Conservation (phyloP, 2,329 filamentous ascomycete species). For the Aspergillus pseudonomiae region DNA sequence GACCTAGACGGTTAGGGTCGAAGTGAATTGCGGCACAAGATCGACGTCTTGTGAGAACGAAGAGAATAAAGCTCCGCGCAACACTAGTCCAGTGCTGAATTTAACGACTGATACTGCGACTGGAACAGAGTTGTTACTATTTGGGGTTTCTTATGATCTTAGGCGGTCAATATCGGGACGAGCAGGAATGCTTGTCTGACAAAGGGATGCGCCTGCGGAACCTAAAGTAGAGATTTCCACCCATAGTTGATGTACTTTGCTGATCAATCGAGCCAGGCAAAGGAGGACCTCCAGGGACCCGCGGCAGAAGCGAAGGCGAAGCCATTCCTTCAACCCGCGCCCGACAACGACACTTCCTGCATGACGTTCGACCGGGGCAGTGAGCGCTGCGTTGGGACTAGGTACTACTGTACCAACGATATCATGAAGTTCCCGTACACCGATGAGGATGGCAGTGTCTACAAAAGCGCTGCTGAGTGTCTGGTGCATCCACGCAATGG, state of each 20-base stretch:
- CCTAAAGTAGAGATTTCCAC: not conserved
- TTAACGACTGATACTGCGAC: no score
- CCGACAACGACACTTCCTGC: not conserved
- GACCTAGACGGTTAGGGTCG: no score
- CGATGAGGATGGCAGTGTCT: not conserved
- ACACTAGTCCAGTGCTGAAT: no score
- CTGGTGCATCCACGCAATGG: not conserved
- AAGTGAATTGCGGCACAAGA: no score
- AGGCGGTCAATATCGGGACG: not conserved
- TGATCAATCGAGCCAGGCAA: not conserved
- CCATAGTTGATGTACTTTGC: not conserved
- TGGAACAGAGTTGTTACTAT: no score
- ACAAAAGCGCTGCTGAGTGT: not conserved
- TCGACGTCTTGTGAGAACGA: no score
- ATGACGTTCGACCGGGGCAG: not conserved
- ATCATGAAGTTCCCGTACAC: not conserved
- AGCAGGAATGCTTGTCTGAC: not conserved
- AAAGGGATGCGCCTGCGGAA: not conserved
- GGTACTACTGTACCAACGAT: not conserved
- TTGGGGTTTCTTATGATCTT: no score
- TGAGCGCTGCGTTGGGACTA: not conserved
- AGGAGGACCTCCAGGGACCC: not conserved
- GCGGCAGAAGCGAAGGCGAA: not conserved
- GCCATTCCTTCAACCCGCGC: not conserved
- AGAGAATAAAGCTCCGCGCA: no score